Percentiles rank a stretch among this genome's conserved stretches.
Conservation (phyloP, 1,284 basidiomycete species). For the Uromyces viciae-fabae region DNA sequence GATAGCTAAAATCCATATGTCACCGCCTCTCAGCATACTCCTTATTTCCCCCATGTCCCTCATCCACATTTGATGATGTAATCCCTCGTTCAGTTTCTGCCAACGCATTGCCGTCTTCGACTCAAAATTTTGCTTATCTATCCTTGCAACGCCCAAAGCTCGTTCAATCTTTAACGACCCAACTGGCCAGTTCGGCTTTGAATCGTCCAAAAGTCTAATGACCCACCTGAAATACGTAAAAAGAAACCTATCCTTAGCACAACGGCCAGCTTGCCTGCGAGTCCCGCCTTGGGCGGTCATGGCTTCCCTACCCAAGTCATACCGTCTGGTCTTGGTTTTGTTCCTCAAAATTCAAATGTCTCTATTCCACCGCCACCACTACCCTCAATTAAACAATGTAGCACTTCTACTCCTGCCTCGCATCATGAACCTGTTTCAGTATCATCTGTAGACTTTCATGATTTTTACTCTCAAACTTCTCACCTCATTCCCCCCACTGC, state of each 20-base stretch:
- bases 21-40: not conserved
- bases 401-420: constrained; percentile 31
- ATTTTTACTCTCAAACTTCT: constrained; percentile 12
- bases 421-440: not conserved
- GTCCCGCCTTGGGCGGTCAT: constrained; percentile 32
- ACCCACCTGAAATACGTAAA: constrained; percentile 41
- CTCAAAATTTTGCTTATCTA: not conserved
- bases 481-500: not conserved
- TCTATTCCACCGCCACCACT: constrained; percentile 1
- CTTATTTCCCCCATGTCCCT: not conserved
- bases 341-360: not conserved
- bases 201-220: constrained; percentile 42
- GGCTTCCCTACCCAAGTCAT: not conserved
- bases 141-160: constrained; percentile 21
- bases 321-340: not conserved
- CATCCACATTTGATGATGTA: not conserved
- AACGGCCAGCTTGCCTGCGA: constrained; percentile 34
- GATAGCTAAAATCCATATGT: constrained; percentile 32
- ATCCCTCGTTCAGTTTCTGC: constrained; percentile 42
- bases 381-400: constrained; percentile 33
- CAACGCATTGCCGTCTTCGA: constrained; percentile 5
- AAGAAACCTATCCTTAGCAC: constrained; percentile 29
- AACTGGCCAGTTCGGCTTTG: not conserved
- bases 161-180: not conserved
- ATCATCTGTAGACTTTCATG: not conserved